Evolutionary conservation across 805 yeast species (phyloP), one percentile per base, ranked within the genome.

Genomic region (Wilhelminamyces savonicus): DNA sequence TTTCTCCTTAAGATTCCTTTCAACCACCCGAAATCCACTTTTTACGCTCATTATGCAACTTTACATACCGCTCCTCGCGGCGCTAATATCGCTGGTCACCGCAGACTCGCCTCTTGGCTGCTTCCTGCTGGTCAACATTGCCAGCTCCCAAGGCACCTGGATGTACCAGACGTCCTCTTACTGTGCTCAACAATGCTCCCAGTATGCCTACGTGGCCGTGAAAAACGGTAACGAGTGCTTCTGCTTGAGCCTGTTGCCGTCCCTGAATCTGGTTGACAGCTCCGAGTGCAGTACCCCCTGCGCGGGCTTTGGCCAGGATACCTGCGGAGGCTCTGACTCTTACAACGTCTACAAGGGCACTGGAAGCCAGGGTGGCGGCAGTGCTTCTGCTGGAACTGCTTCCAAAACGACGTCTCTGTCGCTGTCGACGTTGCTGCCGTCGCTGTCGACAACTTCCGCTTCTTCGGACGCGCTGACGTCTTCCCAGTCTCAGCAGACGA

Each of bases 241-340:
- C 39, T 66, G 72, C 38, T 57, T 66, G 31, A 37, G 40, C 17
- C 25, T 46, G 5, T 34, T 46, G 21, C 72, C 72, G 3, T 7
- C 34, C 10, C 12, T 26, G 17, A 16, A 27, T 25, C 20, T 11
- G 19, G 29, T 35, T 16, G 8, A 21, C 20, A 19, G 17, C 24
- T 36, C 54, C 4, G 35, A 38, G n/a, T 66, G 72, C 47, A 39
- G 41, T 30, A 44, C 44, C 4, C 25, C 14, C 1, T 66, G 72
- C 43, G 24, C 38, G 25, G 71, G 70, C 6, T 66, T 46, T 33
- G 61, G 56, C 10, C 4, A 16, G 2, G 50, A 39, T 13, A 50
- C 28, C 13, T 66, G 72, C 39, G 72, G 72, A 16, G 71, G 72
- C 13, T 7, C 36, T 3, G 27, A 30, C 21, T 53, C 55, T 3